Conservation (phyloP, 176 grass and related monocot species). For the Rhipidocladum racemiflorum region DNA sequence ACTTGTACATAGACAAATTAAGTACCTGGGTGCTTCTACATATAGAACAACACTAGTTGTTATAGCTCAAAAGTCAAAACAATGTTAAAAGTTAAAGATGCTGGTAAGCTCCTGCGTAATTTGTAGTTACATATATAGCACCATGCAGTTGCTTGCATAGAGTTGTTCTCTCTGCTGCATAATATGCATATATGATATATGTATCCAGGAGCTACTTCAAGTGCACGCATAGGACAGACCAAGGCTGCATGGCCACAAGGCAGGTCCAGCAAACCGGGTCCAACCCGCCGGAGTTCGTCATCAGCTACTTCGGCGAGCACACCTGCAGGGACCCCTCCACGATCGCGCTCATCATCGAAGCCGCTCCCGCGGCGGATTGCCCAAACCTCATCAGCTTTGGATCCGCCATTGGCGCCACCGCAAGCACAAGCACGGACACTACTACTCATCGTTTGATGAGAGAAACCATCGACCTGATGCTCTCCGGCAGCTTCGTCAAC, state of each 20-base stretch:
- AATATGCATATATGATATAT: background rate
- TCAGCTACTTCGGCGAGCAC: conserved; percentile 77
- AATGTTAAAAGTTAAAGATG: background rate
- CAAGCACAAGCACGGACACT: background rate
- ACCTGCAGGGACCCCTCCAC: conserved; percentile 63
- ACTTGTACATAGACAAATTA: background rate
- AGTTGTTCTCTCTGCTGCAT: background rate
- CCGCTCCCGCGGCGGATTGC: background rate
- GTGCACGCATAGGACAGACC: conserved; percentile 70
- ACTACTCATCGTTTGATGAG: too few relatives aligned
- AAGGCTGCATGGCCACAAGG: conserved; percentile 57
- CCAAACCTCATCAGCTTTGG: conserved; percentile 62
- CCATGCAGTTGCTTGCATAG: background rate
- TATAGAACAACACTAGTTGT: background rate
- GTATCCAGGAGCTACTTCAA: conserved; percentile 74
- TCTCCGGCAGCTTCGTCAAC: background rate
- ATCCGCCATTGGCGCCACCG: background rate
- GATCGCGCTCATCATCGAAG: conserved; percentile 44
- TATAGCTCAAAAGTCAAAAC: background rate
- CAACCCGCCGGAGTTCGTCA: conserved; percentile 43
- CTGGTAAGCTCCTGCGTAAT: background rate
- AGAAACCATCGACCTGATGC: background rate
- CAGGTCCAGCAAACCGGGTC: conserved; percentile 62
- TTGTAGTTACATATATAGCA: background rate
- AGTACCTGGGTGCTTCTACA: background rate